Evolutionary conservation across 2,329 filamentous ascomycete genomes (phyloP), one percentile per base, ranked within the genome.

Genomic region (Colletotrichum karsti): DNA sequence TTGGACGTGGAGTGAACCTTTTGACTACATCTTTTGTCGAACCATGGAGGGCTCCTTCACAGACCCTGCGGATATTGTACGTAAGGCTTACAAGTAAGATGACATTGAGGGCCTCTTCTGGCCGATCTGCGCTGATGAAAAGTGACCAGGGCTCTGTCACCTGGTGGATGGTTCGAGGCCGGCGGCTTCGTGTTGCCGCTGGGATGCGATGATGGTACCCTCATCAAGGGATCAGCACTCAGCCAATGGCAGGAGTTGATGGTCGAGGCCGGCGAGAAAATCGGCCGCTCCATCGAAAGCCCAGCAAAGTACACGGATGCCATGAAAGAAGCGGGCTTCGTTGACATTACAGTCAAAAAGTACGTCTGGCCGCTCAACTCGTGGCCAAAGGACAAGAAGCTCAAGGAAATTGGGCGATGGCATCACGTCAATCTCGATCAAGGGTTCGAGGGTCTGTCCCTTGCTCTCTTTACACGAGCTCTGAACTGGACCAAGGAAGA

Each of bases 391-490:
- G 70, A 70, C 41, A 41, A 50, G 12, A 44, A 48, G 6, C 30
- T 70, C 12, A 72, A 69, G 22, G 61, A 65, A 20, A 48, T 68
- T 18, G 65, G 54, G 1, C n/a, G 18, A 3, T 68, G 61, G 60
- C 44, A 73, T 7, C 63, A 72, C 18, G 73, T 76, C 22, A 79
- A 79, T 41, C 73, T 79, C 18, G 35, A 67, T 44, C 69, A 65
- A 37, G 79, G 78, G 3, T 72, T 77, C 28, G 77, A 81, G 71
- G 74, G 74, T 5, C 75, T 81, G 35, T 74, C 72, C 8, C 69
- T 81, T 51, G 79, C 76, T 4, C 69, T 80, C 12, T 76, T 80
- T 55, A 82, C 80, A 3, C 75, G 77, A 8, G 75, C 74, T 35
- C 67, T 81, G 30, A 75, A 75, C 15, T 81, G 79, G 79, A 73